A percentile compares a stretch with the other conserved stretches of the same genome.
phyloP scores from a whole-genome alignment of 2,329 filamentous ascomycete genomes.

The Diaporthe sp. region DNA sequence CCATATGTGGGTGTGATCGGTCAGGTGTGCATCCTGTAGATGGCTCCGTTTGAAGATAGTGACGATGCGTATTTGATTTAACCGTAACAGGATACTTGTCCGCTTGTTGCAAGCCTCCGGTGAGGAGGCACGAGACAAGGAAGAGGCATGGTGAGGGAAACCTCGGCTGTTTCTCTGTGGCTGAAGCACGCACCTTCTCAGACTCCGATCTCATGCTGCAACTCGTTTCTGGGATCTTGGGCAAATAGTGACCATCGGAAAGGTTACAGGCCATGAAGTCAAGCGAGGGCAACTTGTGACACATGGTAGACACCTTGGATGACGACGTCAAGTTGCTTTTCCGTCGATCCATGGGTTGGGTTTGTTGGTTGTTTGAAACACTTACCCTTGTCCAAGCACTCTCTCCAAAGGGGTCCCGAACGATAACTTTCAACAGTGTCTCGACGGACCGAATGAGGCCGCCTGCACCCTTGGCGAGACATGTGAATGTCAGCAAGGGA shows the following conservation, averaged over 20 bases:
- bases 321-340: slow-evolving; percentile 21
- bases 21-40: not conserved
- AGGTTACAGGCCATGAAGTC: not conserved
- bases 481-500: not conserved
- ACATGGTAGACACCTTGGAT: not conserved
- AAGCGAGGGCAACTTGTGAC: not conserved
- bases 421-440: not conserved
- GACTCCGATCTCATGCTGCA: slow-evolving; percentile 15
- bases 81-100: not conserved
- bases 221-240: not conserved
- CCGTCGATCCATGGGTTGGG: slow-evolving; percentile 17
- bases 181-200: slow-evolving; percentile 23
- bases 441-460: slow-evolving; percentile 4
- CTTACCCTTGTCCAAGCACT: not conserved
- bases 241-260: slow-evolving; percentile 3
- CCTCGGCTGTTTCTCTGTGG: slow-evolving; percentile 21
- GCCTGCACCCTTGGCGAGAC: slow-evolving; percentile 2
- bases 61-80: not conserved
- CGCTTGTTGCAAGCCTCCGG: not conserved
- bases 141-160: not conserved
- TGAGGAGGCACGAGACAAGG: not conserved
- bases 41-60: not conserved
- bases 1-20: not conserved
- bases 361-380: slow-evolving; percentile 20
- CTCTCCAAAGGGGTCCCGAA: not conserved